These are phyloP conservation scores for Cryptosporidium bovis DNA, from an alignment of 169 alveolate species.

Conservation along the genomic window DNA sequence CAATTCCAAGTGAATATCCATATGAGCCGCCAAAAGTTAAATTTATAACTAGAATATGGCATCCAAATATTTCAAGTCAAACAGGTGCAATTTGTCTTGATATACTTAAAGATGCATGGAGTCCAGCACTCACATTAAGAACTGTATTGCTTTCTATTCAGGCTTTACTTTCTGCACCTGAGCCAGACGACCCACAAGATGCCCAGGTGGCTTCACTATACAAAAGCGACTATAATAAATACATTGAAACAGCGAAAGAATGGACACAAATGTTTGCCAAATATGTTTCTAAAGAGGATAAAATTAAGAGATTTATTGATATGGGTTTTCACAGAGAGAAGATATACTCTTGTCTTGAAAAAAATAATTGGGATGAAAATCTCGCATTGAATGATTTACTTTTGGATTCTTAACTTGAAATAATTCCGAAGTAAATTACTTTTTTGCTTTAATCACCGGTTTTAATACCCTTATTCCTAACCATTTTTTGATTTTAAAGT, in stretches of 20 bases:
- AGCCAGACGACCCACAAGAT: slow-evolving; percentile 87
- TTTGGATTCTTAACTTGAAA: not conserved
- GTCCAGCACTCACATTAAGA: slow-evolving; percentile 96
- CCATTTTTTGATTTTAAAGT: no score
- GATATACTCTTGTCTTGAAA: slow-evolving; percentile 81
- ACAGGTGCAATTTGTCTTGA: slow-evolving; percentile 96
- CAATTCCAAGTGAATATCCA: slow-evolving; percentile 94
- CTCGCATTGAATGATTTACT: slow-evolving; percentile 86
- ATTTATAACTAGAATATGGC: slow-evolving; percentile 96
- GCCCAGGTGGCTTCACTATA: slow-evolving; percentile 86
- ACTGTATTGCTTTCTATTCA: slow-evolving; percentile 89
- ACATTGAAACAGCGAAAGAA: slow-evolving; percentile 81
- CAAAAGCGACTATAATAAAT: slow-evolving; percentile 79
- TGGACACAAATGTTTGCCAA: slow-evolving; percentile 84
- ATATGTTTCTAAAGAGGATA: slow-evolving; percentile 79
- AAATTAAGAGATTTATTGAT: slow-evolving; percentile 80
- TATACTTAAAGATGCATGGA: slow-evolving; percentile 95
- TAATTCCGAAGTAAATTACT: no score
- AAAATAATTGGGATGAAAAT: slow-evolving; percentile 87
- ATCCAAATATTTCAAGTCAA: slow-evolving; percentile 93
- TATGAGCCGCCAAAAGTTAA: slow-evolving; percentile 92
- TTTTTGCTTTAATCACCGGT: no score
- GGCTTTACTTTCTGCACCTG: slow-evolving; percentile 85
- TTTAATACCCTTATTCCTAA: no score
- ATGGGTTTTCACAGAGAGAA: slow-evolving; percentile 82